Evolutionary conservation across 176 grass and related monocot species (phyloP).

Genomic region (Eragrostis nindensis): DNA sequence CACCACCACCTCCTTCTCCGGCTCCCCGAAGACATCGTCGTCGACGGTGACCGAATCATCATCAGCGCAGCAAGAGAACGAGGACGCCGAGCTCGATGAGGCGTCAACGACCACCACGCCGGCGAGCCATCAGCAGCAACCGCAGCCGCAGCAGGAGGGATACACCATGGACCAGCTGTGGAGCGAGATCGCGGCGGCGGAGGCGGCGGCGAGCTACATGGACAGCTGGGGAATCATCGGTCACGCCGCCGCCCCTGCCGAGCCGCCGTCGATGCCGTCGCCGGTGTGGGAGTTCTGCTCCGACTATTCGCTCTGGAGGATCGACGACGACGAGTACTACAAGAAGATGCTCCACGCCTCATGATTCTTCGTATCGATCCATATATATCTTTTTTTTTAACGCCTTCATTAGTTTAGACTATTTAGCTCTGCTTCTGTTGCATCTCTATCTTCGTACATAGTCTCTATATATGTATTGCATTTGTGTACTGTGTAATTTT

Average conservation of each 20-base stretch:
- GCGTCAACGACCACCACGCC: slow-evolving; percentile 13
- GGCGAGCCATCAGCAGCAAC: slow-evolving; percentile 25
- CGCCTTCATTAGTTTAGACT: neutral
- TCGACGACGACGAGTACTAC: slow-evolving; percentile 77
- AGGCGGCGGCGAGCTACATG: slow-evolving; percentile 37
- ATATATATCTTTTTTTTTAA: neutral
- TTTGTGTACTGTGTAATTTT: slow-evolving; percentile 27
- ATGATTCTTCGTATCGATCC: neutral
- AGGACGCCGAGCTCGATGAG: slow-evolving; percentile 43
- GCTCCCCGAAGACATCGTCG: slow-evolving; percentile 23
- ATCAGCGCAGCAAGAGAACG: neutral
- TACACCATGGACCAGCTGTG: slow-evolving; percentile 77
- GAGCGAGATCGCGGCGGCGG: slow-evolving; percentile 75
- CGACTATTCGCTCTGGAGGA: slow-evolving; percentile 80
- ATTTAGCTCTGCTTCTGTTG: neutral
- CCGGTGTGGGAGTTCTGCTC: slow-evolving; percentile 74
- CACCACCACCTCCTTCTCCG: slow-evolving; percentile 40
- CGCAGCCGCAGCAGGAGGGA: neutral
- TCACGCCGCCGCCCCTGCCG: neutral
- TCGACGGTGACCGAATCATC: neutral
- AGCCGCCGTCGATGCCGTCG: slow-evolving; percentile 35
- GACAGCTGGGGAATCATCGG: slow-evolving; percentile 35
- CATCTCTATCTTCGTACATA: neutral
- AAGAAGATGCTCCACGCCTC: slow-evolving; percentile 56
- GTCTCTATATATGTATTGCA: slow-evolving; percentile 17